A percentile compares a stretch with the other conserved stretches of the same genome.
Conservation (phyloP, 129 eudicot genomes). For the Glebionis coronaria region DNA sequence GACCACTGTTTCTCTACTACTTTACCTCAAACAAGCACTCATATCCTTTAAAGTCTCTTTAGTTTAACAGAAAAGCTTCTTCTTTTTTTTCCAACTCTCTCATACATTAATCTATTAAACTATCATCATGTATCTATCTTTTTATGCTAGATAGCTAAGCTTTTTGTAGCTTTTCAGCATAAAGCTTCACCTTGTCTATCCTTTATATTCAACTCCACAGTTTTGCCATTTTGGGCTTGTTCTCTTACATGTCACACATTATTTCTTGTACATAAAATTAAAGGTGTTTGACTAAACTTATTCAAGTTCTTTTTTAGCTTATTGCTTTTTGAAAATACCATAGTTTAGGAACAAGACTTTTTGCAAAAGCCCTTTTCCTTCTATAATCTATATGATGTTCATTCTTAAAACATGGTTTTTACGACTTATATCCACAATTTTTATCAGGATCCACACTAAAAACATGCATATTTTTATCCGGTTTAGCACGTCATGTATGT, state of each 20-base stretch:
- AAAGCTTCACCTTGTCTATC: conserved; percentile 38
- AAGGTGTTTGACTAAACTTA: too few relatives aligned
- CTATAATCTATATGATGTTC: too few relatives aligned
- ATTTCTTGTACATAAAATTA: too few relatives aligned
- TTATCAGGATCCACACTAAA: background rate
- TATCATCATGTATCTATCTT: background rate
- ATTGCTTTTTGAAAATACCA: too few relatives aligned
- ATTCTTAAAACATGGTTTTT: too few relatives aligned
- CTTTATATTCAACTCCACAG: conserved; percentile 10
- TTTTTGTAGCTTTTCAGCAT: conserved; percentile 30
- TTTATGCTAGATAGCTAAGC: background rate
- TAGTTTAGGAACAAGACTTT: too few relatives aligned
- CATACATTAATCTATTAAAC: background rate
- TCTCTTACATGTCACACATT: conserved; percentile 7
- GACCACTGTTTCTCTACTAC: conserved; percentile 31
- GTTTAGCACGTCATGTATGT: background rate
- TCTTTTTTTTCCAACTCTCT: conserved; percentile 15
- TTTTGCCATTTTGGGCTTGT: background rate
- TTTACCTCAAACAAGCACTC: conserved; percentile 38
- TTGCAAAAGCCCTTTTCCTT: too few relatives aligned
- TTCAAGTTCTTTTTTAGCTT: too few relatives aligned
- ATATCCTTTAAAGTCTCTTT: conserved; percentile 23
- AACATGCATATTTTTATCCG: background rate
- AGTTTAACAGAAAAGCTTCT: conserved; percentile 29
- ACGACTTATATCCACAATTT: too few relatives aligned